Evolutionary conservation across 805 yeast species (phyloP).

Genomic region (Novakomyces olei): DNA sequence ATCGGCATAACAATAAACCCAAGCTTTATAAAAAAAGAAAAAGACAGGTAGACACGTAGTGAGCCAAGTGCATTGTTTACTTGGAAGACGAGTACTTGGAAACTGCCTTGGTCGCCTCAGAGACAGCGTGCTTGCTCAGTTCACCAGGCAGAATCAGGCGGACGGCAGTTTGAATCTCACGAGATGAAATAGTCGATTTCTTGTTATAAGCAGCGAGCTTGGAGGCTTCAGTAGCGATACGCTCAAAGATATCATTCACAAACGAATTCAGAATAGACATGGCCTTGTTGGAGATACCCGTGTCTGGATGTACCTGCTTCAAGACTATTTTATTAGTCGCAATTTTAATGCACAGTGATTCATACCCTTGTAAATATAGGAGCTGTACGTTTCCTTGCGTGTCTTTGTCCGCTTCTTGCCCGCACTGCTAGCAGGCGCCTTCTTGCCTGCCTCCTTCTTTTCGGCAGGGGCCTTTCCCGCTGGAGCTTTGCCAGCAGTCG

Average conservation of each 20-base stretch:
- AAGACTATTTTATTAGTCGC: no score
- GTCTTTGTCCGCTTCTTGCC: slow-evolving; percentile 83
- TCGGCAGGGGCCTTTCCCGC: slow-evolving; percentile 97
- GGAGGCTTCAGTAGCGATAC: slow-evolving; percentile 94
- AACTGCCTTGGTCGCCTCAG: slow-evolving; percentile 42
- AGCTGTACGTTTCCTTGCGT: slow-evolving; percentile 95
- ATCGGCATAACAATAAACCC: no score
- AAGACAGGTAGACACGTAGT: no score
- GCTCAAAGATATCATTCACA: slow-evolving; percentile 86
- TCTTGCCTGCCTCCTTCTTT: slow-evolving; percentile 76
- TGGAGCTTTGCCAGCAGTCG: slow-evolving; percentile 27
- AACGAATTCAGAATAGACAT: slow-evolving; percentile 98
- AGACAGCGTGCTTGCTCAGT: slow-evolving; percentile 93
- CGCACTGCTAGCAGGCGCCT: slow-evolving; percentile 58
- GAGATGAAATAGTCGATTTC: slow-evolving; percentile 91
- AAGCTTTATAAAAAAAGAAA: no score
- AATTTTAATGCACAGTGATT: no score
- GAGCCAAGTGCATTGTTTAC: no score
- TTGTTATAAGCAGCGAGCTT: slow-evolving; percentile 97
- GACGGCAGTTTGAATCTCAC: slow-evolving; percentile 97
- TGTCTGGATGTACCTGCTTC: slow-evolving; percentile 94
- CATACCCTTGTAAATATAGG: slow-evolving; percentile 92
- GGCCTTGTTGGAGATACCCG: slow-evolving; percentile 97
- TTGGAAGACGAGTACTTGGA: slow-evolving; percentile 12
- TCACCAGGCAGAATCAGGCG: slow-evolving; percentile 97